These are phyloP conservation scores for Calonectria leucothoes DNA, from an alignment of 2,329 filamentous ascomycete species.

Conservation along the genomic window DNA sequence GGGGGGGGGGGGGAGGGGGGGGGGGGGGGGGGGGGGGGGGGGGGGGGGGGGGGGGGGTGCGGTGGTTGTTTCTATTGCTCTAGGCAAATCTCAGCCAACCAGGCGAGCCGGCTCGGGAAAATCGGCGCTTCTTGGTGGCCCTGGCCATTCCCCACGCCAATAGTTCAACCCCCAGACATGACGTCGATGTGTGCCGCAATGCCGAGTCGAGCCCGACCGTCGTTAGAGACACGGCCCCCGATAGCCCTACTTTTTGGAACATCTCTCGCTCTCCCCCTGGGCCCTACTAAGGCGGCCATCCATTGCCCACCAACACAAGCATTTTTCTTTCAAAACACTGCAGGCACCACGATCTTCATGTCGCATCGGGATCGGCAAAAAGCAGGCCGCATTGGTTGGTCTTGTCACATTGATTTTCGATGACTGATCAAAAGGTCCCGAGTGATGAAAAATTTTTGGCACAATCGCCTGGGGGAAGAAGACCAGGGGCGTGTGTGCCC, in stretches of 20 bases:
- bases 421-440: conserved; percentile 9
- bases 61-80: conserved; percentile 15
- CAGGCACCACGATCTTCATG: conserved; percentile 9
- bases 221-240: conserved; percentile 18
- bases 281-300: not conserved
- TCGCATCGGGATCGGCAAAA: conserved; percentile 19
- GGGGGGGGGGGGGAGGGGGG: too few species aligned
- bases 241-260: not conserved
- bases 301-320: not conserved
- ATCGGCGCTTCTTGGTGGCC: conserved; percentile 37
- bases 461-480: conserved; percentile 2
- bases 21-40: too few species aligned
- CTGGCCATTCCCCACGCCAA: conserved; percentile 35
- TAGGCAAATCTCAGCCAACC: conserved; percentile 16
- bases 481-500: conserved; percentile 8
- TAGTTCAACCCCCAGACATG: conserved; percentile 31
- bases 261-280: not conserved
- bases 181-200: conserved; percentile 43
- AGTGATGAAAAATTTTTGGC: not conserved
- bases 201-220: conserved; percentile 32
- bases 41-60: not conserved
- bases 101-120: conserved; percentile 35
- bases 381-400: not conserved
- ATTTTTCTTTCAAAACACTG: not conserved
- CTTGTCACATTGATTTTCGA: conserved; percentile 5